Conservation (phyloP, 768 basidiomycete genomes). For the Tricholoma sp. region DNA sequence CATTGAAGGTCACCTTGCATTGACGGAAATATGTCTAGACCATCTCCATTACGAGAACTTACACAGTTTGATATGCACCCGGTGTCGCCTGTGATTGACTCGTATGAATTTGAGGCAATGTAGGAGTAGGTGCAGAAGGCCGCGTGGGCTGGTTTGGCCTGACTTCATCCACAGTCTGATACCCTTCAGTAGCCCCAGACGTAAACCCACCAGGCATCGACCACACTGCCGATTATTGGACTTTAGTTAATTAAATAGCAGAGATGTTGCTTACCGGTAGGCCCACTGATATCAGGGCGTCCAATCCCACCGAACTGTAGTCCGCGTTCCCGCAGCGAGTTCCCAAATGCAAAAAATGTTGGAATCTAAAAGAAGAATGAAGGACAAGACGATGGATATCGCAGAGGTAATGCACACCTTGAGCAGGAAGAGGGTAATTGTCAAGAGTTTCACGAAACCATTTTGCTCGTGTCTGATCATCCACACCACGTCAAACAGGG, state of each 20-base stretch:
- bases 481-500: slow-evolving; percentile 70
- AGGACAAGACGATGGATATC: not conserved
- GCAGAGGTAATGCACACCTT: slow-evolving; percentile 38
- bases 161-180: slow-evolving; percentile 57
- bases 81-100: slow-evolving; percentile 24
- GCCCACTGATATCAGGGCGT: slow-evolving; percentile 42
- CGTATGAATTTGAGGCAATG: slow-evolving; percentile 16
- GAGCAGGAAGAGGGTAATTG: slow-evolving; percentile 48
- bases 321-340: slow-evolving; percentile 54
- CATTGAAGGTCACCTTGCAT: not conserved
- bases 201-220: slow-evolving; percentile 75
- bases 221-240: slow-evolving; percentile 47
- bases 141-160: slow-evolving; percentile 20
- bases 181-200: slow-evolving; percentile 48
- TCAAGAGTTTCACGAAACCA: slow-evolving; percentile 51
- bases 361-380: slow-evolving; percentile 41
- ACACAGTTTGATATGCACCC: slow-evolving; percentile 40
- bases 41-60: slow-evolving; percentile 7
- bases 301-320: slow-evolving; percentile 47
- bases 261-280: slow-evolving; percentile 41
- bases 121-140: slow-evolving; percentile 20
- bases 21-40: not conserved
- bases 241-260: not conserved
- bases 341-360: slow-evolving; percentile 46
- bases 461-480: slow-evolving; percentile 50